These are phyloP conservation scores for Raddia guianensis DNA, from an alignment of 176 grass and related monocot species.

Conservation along the genomic window DNA sequence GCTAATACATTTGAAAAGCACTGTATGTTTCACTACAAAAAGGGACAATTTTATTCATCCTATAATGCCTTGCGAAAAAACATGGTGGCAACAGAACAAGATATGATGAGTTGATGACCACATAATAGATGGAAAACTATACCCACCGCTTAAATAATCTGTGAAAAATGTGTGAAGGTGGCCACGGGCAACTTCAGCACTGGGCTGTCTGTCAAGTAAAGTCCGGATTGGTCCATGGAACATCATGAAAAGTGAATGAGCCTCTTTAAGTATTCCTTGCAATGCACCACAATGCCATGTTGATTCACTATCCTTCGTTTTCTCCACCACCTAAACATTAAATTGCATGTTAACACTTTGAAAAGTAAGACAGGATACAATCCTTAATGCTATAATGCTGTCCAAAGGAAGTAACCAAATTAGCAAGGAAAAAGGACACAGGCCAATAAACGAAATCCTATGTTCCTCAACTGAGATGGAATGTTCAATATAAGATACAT, in stretches of 20 bases:
- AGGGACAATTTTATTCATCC: neutral
- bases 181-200: constrained; percentile 78
- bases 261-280: constrained; percentile 78
- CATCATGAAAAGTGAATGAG: constrained; percentile 86
- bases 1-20: neutral
- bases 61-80: neutral
- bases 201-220: constrained; percentile 86
- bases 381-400: constrained; percentile 24
- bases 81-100: neutral
- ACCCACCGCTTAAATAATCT: constrained; percentile 91
- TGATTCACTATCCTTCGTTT: constrained; percentile 73
- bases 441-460: neutral
- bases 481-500: constrained; percentile 1
- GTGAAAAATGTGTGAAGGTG: constrained; percentile 79
- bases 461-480: constrained; percentile 29
- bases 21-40: neutral
- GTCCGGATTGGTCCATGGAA: constrained; percentile 76
- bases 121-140: constrained; percentile 22
- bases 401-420: constrained; percentile 16
- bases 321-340: constrained; percentile 80
- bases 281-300: constrained; percentile 68
- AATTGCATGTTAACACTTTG: constrained; percentile 30
- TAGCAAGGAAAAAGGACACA: constrained; percentile 1
- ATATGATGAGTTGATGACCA: constrained; percentile 4
- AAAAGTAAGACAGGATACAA: constrained; percentile 18